A percentile compares a stretch with the other conserved stretches of the same genome.
phyloP scores from a whole-genome alignment of 164 flowering plant species.

The Nelumbo lutea region DNA sequence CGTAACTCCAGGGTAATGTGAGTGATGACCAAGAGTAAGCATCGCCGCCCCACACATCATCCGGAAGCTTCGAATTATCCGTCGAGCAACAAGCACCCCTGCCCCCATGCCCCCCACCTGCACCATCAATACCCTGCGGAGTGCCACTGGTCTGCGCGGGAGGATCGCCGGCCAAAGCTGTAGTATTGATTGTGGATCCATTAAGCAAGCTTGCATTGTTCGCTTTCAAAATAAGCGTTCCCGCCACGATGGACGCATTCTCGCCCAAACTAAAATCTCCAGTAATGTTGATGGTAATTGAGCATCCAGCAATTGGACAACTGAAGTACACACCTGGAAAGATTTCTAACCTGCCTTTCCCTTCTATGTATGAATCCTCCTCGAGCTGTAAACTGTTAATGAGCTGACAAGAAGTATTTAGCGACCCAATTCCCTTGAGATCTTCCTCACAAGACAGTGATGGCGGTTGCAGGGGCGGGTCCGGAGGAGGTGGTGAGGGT shows the following conservation, averaged over 20 bases:
- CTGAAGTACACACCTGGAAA: slow-evolving; percentile 44
- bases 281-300: slow-evolving; percentile 40
- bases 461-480: slow-evolving; percentile 44
- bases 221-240: slow-evolving; percentile 40
- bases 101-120: slow-evolving; percentile 96
- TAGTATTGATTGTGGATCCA: slow-evolving; percentile 55
- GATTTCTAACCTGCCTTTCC: slow-evolving; percentile 51
- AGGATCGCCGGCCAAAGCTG: slow-evolving; percentile 60
- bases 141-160: slow-evolving; percentile 76
- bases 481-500: slow-evolving; percentile 52
- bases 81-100: slow-evolving; percentile 74
- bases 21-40: slow-evolving; percentile 67
- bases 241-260: slow-evolving; percentile 41
- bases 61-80: slow-evolving; percentile 54
- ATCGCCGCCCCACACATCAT: slow-evolving; percentile 94
- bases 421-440: slow-evolving; percentile 61
- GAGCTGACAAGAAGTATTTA: slow-evolving; percentile 51
- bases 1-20: slow-evolving; percentile 55
- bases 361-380: slow-evolving; percentile 49
- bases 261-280: slow-evolving; percentile 46
- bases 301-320: slow-evolving; percentile 52
- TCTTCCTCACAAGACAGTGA: slow-evolving; percentile 50
- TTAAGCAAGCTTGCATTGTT: slow-evolving; percentile 32
- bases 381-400: slow-evolving; percentile 36
- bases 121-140: slow-evolving; percentile 59